Evolutionary conservation across 129 eudicot species (phyloP), one percentile per base, ranked within the genome.

Genomic region (Apium graveolens): DNA sequence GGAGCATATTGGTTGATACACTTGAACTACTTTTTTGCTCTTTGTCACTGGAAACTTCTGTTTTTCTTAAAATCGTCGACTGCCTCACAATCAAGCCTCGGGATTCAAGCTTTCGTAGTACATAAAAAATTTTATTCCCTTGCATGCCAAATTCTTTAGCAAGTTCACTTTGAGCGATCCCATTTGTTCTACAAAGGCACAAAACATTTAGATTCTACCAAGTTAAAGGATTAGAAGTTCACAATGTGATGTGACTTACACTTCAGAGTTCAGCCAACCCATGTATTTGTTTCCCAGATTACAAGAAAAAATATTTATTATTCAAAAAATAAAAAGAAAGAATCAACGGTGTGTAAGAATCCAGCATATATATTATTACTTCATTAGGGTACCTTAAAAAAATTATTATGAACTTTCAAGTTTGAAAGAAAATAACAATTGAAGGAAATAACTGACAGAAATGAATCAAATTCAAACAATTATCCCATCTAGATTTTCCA

Each of bases 1-100:
- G 81, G 38, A 95, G 88, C 93, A 95, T 91, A 86, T 95, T 91
- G 79, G 98, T 95, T 77, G 77, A 70, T 79, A 91, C 86, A 24
- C 82, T 83, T 71, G 90, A 82, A 81, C 86, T 83, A 75, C 29
- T 62, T 78, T 86, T 93, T 21, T 83, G 60, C 76, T 83, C 88
- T 81, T 81, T 75, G 14, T 82, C 88, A 62, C 78, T 78, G 39
- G 86, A 81, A 75, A 88, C 79, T 76, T 86, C 90, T 82, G 83
- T 94, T 75, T 79, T 95, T 85, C 97, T 85, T 73, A 91, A 42
- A 53, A 91, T 78, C 26, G 97, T 84, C 29, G 96, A 85, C 35
- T 91, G 97, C 89, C 94, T 92, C 81, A 82, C 90, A 73, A 95
- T 88, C 91, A 91, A 85, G 55, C 98, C 98, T 5, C 90, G 87